phyloP scores from a whole-genome alignment of 176 grass and related monocot species.

The Carex cristatella region DNA sequence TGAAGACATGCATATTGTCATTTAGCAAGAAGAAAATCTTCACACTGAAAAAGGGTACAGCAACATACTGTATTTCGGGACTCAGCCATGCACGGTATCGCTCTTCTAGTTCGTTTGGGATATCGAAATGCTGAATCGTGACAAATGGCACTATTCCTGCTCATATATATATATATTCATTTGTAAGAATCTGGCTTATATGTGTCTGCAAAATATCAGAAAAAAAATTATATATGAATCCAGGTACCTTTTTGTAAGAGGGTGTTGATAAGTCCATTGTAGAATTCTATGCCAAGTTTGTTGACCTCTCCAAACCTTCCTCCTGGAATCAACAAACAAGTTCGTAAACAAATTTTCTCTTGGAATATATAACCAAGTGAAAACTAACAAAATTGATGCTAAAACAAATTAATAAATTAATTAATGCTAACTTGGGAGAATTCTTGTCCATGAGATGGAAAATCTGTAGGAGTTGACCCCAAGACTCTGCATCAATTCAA shows the following conservation, averaged over 20 bases:
- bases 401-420: background rate
- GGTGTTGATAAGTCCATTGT: conserved; percentile 36
- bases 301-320: conserved; percentile 46
- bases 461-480: conserved; percentile 60
- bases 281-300: conserved; percentile 35
- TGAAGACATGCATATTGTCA: background rate
- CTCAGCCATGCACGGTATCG: conserved; percentile 51
- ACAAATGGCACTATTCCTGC: conserved; percentile 65
- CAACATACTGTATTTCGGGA: conserved; percentile 44
- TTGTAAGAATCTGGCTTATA: background rate
- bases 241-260: conserved; percentile 36
- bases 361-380: background rate
- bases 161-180: background rate
- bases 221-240: background rate
- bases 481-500: conserved; percentile 45
- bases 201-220: background rate
- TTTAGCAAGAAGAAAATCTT: background rate
- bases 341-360: background rate
- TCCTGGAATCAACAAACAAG: conserved; percentile 20
- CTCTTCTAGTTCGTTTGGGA: conserved; percentile 48
- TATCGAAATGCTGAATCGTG: conserved; percentile 48
- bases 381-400: background rate
- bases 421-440: conserved; percentile 50
- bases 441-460: conserved; percentile 63
- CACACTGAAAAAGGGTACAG: background rate